These are phyloP conservation scores for Neurospora terricola DNA, from an alignment of 495 filamentous ascomycete genomes.

Conservation along the genomic window DNA sequence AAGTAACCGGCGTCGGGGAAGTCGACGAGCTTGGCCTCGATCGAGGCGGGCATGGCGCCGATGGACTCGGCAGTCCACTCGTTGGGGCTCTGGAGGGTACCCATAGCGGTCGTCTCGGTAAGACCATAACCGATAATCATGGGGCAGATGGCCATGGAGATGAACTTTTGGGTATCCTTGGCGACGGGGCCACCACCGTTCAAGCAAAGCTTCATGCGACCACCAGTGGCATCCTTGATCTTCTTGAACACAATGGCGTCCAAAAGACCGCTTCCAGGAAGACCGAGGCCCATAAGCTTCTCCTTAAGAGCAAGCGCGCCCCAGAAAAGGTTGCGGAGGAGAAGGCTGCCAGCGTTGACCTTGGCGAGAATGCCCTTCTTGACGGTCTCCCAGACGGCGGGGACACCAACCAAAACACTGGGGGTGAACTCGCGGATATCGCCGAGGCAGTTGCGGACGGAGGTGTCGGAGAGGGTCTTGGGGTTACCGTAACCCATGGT, in stretches of 20 bases:
- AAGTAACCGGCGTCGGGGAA: constrained; percentile 89
- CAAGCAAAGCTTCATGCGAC: constrained; percentile 68
- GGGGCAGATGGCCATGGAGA: constrained; percentile 78
- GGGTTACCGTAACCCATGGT: constrained; percentile 97
- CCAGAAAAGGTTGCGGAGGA: constrained; percentile 87
- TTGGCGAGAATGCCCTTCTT: constrained; percentile 94
- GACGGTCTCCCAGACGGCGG: constrained; percentile 93
- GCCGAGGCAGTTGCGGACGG: constrained; percentile 86
- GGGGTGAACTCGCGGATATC: constrained; percentile 93
- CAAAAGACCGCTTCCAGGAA: constrained; percentile 64
- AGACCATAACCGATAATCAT: constrained; percentile 94
- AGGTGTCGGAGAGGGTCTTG: constrained; percentile 80
- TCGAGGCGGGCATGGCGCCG: constrained; percentile 67
- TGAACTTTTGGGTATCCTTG: constrained; percentile 78
- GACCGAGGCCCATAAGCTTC: constrained; percentile 61
- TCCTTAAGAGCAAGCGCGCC: constrained; percentile 74
- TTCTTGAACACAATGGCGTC: constrained; percentile 82
- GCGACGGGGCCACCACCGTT: constrained; percentile 81
- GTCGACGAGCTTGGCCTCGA: constrained; percentile 94
- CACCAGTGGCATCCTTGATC: constrained; percentile 83
- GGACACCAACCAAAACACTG: constrained; percentile 86
- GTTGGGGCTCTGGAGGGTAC: constrained; percentile 76
- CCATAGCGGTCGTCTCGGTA: constrained; percentile 94
- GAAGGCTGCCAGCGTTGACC: constrained; percentile 60
- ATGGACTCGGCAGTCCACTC: constrained; percentile 80